Evolutionary conservation across 2,329 filamentous ascomycete genomes (phyloP).

Genomic region (Monosporascus cannonballus): DNA sequence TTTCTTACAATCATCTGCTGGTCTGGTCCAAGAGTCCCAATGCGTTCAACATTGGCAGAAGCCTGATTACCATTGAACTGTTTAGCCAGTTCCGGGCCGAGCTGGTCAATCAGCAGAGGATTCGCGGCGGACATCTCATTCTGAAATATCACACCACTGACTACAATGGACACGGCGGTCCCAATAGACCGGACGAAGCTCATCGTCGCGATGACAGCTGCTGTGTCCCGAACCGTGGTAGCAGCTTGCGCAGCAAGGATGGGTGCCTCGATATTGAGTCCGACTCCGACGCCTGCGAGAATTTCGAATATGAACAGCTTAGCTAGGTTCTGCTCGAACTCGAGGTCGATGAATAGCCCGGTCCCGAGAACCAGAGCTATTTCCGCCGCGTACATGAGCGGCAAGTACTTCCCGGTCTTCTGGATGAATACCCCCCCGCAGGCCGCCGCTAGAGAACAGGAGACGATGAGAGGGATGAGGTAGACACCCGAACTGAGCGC

Average conservation of each 20-base stretch:
- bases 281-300: constrained; percentile 53
- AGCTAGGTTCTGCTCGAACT: constrained; percentile 39
- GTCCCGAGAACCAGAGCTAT: constrained; percentile 52
- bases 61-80: constrained; percentile 13
- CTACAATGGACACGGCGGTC: constrained; percentile 50
- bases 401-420: constrained; percentile 49
- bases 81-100: constrained; percentile 8
- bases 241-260: constrained; percentile 59
- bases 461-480: constrained; percentile 54
- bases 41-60: constrained; percentile 10
- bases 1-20: constrained; percentile 11
- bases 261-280: constrained; percentile 57
- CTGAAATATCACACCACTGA: constrained; percentile 46
- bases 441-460: constrained; percentile 38
- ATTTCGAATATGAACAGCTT: constrained; percentile 51
- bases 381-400: constrained; percentile 48
- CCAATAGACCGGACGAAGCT: constrained; percentile 53
- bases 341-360: constrained; percentile 50
- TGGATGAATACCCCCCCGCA: constrained; percentile 28
- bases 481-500: constrained; percentile 57
- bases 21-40: constrained; percentile 4
- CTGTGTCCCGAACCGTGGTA: constrained; percentile 54
- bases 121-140: constrained; percentile 19
- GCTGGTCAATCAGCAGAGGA: constrained; percentile 4
- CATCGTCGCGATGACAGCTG: constrained; percentile 57